Conservation (phyloP, 2,329 filamentous ascomycete species). For the Cytospora schulzeri region DNA sequence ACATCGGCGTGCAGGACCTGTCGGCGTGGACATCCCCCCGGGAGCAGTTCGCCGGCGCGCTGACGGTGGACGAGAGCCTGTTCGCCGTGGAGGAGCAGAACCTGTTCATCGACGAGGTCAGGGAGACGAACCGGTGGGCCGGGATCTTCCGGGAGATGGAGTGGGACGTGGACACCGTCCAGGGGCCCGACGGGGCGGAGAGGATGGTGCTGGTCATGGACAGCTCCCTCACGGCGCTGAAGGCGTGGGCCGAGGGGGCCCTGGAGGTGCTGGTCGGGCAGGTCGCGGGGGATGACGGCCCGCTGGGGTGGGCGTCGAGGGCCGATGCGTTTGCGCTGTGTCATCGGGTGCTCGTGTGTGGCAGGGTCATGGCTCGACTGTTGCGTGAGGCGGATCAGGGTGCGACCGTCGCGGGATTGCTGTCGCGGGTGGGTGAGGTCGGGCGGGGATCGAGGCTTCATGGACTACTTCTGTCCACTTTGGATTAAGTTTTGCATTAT, state of each 20-base stretch:
- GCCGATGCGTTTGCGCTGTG: conserved; percentile 67
- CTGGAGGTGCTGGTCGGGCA: conserved; percentile 40
- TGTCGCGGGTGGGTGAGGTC: conserved; percentile 28
- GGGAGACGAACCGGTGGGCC: conserved; percentile 73
- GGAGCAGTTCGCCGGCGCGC: conserved; percentile 46
- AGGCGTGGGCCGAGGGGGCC: conserved; percentile 50
- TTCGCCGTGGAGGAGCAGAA: conserved; percentile 94
- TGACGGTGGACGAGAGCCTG: conserved; percentile 65
- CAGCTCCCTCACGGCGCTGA: conserved; percentile 34
- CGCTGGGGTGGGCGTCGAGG: conserved; percentile 73
- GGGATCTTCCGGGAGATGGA: conserved; percentile 44
- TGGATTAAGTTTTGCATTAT: not conserved
- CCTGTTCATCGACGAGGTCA: conserved; percentile 82
- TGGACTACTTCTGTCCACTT: conserved; percentile 26
- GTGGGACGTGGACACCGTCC: conserved; percentile 25
- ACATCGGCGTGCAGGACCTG: conserved; percentile 22
- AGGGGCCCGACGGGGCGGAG: conserved; percentile 27
- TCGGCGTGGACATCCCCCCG: conserved; percentile 33
- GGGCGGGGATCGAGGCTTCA: conserved; percentile 30
- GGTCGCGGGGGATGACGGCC: conserved; percentile 55
- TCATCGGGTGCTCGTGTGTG: conserved; percentile 47
- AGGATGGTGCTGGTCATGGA: conserved; percentile 16
- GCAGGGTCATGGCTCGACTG: conserved; percentile 33
- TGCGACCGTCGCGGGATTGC: conserved; percentile 16
- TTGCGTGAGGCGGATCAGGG: conserved; percentile 19